Base-by-base conservation (phyloP, 495 filamentous ascomycete genomes). In the Talaromyces nanjingensis region DNA sequence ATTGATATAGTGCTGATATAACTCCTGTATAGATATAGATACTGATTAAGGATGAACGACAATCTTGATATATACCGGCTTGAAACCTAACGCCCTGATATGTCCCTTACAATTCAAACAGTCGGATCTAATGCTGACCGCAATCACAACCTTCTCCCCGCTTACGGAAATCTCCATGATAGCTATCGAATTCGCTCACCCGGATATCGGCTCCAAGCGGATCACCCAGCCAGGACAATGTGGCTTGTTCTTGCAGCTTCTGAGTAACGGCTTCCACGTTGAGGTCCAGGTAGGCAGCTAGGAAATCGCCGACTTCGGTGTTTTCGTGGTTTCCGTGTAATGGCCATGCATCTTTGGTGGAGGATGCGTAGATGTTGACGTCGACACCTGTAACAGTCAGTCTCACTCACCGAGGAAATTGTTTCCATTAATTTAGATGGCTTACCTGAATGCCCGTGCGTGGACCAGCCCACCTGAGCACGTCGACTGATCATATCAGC, bases 321-420 rank as follows among this genome's bases (percentile, higher is more conserved):
- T 98, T 98, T 79, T 98, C 94, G 64, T 93, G 87, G 72, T 97
- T 97, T 4, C 94, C 94, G 1, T 81, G 69, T 18, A 98, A 67
- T 1, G 76, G 74, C 71, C 73, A 76, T 31, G 77, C 79, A 59
- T 77, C 69, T 65, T 75, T 73, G 7, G 75, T 65, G 31, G 75
- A 73, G 0, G 87, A 89, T 63, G 88, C 86, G 72, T 96, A 97
- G 67, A 96, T 89, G 72, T 97, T 96, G 59, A 97, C 92, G 72
- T 97, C 92, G 12, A 91, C 91, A 47, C 83, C 72, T 87, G 33
- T 3, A 55, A 16, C 1, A 60, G 20, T 64, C 25, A 60, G 72
- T 57, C 6, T 16, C 25, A 58, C 65, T 66, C 31, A 56, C 27
- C 4, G 27, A 27, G 27, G 27, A 27, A 27, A 27, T 27, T 27